phyloP scores from a whole-genome alignment of 78 protist genomes.

The Pigoraptor vietnamica region DNA sequence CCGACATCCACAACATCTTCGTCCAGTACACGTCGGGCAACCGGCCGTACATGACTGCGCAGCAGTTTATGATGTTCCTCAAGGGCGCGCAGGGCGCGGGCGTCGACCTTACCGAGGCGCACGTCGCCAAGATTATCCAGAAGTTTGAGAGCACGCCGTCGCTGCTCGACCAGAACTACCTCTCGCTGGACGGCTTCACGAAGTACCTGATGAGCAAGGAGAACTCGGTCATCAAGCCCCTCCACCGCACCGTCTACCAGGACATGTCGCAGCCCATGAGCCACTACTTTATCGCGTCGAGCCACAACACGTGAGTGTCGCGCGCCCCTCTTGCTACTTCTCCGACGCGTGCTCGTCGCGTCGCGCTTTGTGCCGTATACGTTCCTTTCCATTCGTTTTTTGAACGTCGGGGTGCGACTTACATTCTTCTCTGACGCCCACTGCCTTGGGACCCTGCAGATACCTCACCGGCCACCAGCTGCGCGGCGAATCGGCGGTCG shows the following conservation, averaged over 20 bases:
- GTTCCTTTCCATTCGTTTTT: too few species aligned
- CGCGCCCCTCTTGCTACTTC: constrained; percentile 43
- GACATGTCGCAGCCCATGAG: constrained; percentile 64
- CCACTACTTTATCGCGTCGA: constrained; percentile 61
- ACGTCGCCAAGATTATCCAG: not conserved
- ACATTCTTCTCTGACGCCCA: not conserved
- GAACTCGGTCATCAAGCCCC: not conserved
- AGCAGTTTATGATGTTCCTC: not conserved
- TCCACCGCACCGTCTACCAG: constrained; percentile 17
- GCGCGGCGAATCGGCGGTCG: constrained; percentile 42
- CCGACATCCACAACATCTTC: not conserved
- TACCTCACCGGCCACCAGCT: constrained; percentile 53
- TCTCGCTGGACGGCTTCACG: constrained; percentile 1
- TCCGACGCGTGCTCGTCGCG: too few species aligned
- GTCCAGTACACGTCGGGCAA: not conserved
- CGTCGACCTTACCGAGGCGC: not conserved
- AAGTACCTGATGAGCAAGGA: not conserved
- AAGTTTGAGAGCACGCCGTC: not conserved
- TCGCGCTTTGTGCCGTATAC: too few species aligned
- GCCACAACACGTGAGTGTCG: constrained; percentile 74
- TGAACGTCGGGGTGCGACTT: not conserved
- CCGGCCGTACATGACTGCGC: not conserved
- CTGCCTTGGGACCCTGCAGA: constrained; percentile 78
- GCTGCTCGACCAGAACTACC: not conserved
- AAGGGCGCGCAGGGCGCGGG: not conserved